Evolutionary conservation across 2,329 filamentous ascomycete species (phyloP).

Genomic region (Phialophora verrucosa): DNA sequence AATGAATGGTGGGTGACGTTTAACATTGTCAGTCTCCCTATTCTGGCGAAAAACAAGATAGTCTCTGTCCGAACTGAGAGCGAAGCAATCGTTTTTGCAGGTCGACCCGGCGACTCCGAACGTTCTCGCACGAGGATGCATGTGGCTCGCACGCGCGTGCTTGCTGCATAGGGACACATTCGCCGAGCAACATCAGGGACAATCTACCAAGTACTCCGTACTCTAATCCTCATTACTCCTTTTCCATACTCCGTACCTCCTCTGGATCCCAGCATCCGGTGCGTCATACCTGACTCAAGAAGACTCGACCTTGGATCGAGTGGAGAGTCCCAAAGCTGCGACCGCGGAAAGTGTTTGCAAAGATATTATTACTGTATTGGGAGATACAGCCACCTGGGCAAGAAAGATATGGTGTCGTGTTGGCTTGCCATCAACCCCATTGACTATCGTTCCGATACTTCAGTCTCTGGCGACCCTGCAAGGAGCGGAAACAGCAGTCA

Average conservation of each 20-base stretch:
- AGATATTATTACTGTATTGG: slow-evolving; percentile 33
- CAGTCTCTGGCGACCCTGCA: slow-evolving; percentile 29
- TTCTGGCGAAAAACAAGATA: neutral
- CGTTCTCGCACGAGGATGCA: neutral
- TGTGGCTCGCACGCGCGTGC: no score
- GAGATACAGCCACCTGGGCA: slow-evolving; percentile 38
- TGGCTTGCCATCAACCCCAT: slow-evolving; percentile 35
- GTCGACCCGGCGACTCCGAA: neutral
- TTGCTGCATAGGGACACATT: neutral
- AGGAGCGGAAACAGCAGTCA: slow-evolving; percentile 35
- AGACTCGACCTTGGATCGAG: neutral
- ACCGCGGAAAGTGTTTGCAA: slow-evolving; percentile 3
- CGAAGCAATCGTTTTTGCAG: neutral
- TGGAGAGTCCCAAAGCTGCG: neutral
- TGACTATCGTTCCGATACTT: slow-evolving; percentile 36
- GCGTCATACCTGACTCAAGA: neutral
- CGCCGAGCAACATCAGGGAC: neutral
- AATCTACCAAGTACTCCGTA: neutral
- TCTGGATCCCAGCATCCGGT: neutral
- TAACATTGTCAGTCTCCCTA: neutral
- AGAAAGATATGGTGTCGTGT: slow-evolving; percentile 30
- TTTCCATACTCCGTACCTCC: neutral
- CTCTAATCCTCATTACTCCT: neutral
- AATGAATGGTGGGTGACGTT: neutral
- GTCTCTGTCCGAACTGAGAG: neutral